Percentiles rank a stretch among this genome's conserved stretches.
Conservation (phyloP, 139 green algal genomes). For the Astrephomene gubernaculifera region DNA sequence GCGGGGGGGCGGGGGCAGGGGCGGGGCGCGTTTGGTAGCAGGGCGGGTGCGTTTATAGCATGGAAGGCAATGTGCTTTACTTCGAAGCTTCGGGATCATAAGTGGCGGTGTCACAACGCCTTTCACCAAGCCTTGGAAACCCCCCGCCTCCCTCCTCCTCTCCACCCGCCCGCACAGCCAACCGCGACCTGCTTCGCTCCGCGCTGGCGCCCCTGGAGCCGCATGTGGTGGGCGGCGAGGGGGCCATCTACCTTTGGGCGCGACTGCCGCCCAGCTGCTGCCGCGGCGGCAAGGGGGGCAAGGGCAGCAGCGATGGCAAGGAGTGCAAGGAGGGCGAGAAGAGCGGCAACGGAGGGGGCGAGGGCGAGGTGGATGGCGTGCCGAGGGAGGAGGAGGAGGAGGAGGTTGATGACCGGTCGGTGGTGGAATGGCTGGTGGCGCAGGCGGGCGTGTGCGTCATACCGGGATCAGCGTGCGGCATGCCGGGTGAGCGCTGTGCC, state of each 20-base stretch:
- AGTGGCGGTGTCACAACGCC: too few species aligned
- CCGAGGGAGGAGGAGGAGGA: constrained; percentile 74
- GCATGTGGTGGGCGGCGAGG: constrained; percentile 77
- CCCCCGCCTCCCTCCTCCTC: not conserved
- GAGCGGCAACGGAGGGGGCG: too few species aligned
- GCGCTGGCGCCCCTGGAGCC: constrained; percentile 77
- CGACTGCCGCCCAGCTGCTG: constrained; percentile 77
- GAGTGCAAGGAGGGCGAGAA: too few species aligned
- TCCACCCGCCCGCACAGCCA: not conserved
- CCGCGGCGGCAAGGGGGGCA: too few species aligned
- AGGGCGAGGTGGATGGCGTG: too few species aligned
- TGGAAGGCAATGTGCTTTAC: too few species aligned
- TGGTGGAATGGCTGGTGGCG: constrained; percentile 89
- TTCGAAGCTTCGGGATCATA: too few species aligned
- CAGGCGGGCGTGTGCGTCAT: constrained; percentile 92
- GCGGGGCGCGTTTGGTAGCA: not conserved
- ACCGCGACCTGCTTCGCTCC: constrained; percentile 68
- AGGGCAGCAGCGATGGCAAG: too few species aligned
- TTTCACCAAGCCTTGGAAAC: too few species aligned
- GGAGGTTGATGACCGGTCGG: constrained; percentile 72
- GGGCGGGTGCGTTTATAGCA: too few species aligned
- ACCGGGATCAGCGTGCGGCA: constrained; percentile 85
- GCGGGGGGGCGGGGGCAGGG: not conserved
- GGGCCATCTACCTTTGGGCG: constrained; percentile 94
- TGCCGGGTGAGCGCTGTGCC: constrained; percentile 60